Base-by-base conservation (phyloP, 2,329 filamentous ascomycete genomes). In the Aspergillus transmontanensis region DNA sequence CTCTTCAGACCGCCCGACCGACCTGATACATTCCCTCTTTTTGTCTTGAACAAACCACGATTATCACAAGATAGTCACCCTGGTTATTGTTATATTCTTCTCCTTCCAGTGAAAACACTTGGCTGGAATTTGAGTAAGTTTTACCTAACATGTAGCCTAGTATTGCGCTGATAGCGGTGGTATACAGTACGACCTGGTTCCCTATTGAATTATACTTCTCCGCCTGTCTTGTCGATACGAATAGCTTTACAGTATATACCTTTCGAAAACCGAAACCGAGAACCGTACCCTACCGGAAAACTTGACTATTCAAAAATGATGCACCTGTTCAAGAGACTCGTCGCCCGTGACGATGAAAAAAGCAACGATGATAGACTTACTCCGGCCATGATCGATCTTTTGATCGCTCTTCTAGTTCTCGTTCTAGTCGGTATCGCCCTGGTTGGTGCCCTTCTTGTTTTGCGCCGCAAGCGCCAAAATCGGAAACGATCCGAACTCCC, bases 341-440 rank as follows among this genome's bases (percentile, higher is more conserved):
- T 84, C 70, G 77, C 80, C 73, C 85, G 87, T 68, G 80, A 83
- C 73, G 80, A 83, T 73, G 71, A 73, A 61, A 69, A 71, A 65
- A 71, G 78, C 70, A 80, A 79, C 64, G 72, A 80, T 64, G 75
- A 75, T 64, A 82, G 84, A 68, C 80, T 90, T 69, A 86, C 83
- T 65, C 80, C 81, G 43, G 84, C 86, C 53, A 88, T 91, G 81
- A 84, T 94, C 76, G 89, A 92, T 74, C 86, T 96, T 50, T 82
- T 97, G 75, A 90, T 96, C 71, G 86, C 87, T 63, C 86, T 98
- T 60, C 84, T 98, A 70, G 89, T 89, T 66, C 84, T 99, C 53
- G 82, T 94, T 70, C 87, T 96, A 71, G 79, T 94, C 71, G 88
- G 86, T 64, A 83, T 96, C 34, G 75, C 89, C 55, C 83, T 93